Percentiles rank a stretch among this genome's conserved stretches.
phyloP scores from a whole-genome alignment of 2,329 filamentous ascomycete genomes.

The Chaetomium sp. region DNA sequence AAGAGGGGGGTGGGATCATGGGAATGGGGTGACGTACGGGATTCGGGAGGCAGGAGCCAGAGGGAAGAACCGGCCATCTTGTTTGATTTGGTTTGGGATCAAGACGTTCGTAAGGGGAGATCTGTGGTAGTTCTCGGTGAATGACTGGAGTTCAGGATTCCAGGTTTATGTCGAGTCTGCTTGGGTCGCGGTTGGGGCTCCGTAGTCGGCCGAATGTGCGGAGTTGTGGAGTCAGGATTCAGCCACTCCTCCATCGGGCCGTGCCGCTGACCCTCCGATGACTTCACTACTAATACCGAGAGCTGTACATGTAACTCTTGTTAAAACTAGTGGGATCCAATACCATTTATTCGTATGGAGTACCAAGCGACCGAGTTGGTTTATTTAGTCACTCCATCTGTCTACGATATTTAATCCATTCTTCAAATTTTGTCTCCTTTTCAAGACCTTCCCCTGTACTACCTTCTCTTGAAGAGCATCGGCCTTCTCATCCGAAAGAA shows the following conservation, averaged over 20 bases:
- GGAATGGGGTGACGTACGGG: neutral
- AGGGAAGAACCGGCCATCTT: slow-evolving; percentile 41
- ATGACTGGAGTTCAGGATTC: neutral
- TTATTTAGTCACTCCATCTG: too few relatives aligned
- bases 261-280: neutral
- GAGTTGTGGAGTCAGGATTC: neutral
- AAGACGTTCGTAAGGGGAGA: neutral
- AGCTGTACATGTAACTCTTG: neutral
- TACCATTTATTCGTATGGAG: neutral
- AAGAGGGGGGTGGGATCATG: neutral
- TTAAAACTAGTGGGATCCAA: neutral
- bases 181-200: neutral
- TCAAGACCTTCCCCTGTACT: too few relatives aligned
- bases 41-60: slow-evolving; percentile 38
- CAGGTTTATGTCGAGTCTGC: neutral
- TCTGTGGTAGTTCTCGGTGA: neutral
- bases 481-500: too few relatives aligned
- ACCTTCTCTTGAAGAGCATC: too few relatives aligned
- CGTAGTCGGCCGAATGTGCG: neutral
- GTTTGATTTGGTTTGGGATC: neutral
- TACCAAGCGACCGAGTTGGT: neutral
- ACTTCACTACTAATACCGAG: neutral
- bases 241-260: neutral
- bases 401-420: too few relatives aligned
- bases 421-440: too few relatives aligned